Evolutionary conservation across 73 alveolate species (phyloP).

Genomic region (Paramecium octaurelia): DNA sequence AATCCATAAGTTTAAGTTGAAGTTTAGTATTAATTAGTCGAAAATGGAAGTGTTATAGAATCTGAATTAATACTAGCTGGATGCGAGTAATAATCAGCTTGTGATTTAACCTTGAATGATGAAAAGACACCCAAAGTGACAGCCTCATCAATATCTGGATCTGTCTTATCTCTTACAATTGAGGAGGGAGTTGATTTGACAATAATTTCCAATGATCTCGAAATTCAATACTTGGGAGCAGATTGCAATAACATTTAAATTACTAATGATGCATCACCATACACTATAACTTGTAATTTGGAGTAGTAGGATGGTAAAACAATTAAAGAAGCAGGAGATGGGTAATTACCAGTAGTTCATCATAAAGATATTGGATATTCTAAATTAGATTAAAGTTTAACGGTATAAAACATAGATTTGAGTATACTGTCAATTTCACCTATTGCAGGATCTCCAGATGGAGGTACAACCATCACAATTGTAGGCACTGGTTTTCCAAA

Average conservation of each 20-base stretch:
- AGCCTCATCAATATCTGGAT: not conserved
- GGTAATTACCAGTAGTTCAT: not conserved
- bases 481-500: slow-evolving; percentile 40
- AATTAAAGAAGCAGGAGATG: slow-evolving; percentile 16
- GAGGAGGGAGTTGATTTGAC: not conserved
- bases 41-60: not conserved
- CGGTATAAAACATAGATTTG: not conserved
- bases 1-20: slow-evolving; percentile 39
- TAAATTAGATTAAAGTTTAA: not conserved
- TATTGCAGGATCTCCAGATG: slow-evolving; percentile 3
- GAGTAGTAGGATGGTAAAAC: not conserved
- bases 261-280: not conserved
- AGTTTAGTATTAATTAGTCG: not conserved
- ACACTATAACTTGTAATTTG: not conserved
- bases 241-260: slow-evolving; percentile 15
- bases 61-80: not conserved
- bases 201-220: not conserved
- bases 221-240: not conserved
- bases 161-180: not conserved
- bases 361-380: not conserved
- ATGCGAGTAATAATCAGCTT: not conserved
- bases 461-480: slow-evolving; percentile 29
- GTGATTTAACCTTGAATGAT: not conserved
- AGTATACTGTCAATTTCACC: not conserved
- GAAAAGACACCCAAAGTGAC: not conserved